A percentile compares a stretch with the other conserved stretches of the same genome.
Evolutionary conservation across 257 asterid genomes (phyloP).

Genomic region (Paraleonurus japonicus): DNA sequence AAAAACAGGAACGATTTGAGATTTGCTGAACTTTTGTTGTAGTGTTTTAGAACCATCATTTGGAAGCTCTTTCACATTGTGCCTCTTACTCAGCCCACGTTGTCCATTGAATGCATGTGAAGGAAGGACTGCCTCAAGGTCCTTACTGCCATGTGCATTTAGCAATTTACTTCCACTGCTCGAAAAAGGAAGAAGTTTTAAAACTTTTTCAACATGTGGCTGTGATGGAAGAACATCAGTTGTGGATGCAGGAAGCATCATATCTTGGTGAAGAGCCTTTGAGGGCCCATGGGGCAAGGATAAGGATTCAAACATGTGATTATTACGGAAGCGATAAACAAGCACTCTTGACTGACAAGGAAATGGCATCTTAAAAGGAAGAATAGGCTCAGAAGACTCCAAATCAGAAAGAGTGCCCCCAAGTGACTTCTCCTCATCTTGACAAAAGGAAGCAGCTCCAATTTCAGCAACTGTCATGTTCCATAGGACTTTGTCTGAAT

Average conservation of each 20-base stretch:
- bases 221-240: slow-evolving; percentile 57
- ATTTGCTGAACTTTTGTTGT: slow-evolving; percentile 22
- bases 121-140: slow-evolving; percentile 23
- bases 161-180: slow-evolving; percentile 19
- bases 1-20: slow-evolving; percentile 30
- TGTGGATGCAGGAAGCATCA: slow-evolving; percentile 47
- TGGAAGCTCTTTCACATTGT: slow-evolving; percentile 22
- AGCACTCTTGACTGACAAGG: slow-evolving; percentile 84
- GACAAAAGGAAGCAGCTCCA: slow-evolving; percentile 85
- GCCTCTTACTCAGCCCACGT: slow-evolving; percentile 20
- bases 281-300: slow-evolving; percentile 43
- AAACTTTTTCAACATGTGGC: slow-evolving; percentile 59
- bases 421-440: slow-evolving; percentile 46
- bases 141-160: slow-evolving; percentile 27
- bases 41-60: slow-evolving; percentile 23
- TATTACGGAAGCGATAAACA: slow-evolving; percentile 63
- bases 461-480: slow-evolving; percentile 89
- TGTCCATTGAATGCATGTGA: slow-evolving; percentile 22
- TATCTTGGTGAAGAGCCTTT: slow-evolving; percentile 43
- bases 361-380: slow-evolving; percentile 71
- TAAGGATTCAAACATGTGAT: slow-evolving; percentile 42
- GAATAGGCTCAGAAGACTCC: slow-evolving; percentile 49
- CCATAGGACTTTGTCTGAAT: slow-evolving; percentile 79
- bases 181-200: slow-evolving; percentile 39
- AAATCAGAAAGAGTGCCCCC: slow-evolving; percentile 39